These are phyloP conservation scores for Magnaporthales sp. DNA, from an alignment of 2,329 filamentous ascomycete genomes.

Conservation along the genomic window DNA sequence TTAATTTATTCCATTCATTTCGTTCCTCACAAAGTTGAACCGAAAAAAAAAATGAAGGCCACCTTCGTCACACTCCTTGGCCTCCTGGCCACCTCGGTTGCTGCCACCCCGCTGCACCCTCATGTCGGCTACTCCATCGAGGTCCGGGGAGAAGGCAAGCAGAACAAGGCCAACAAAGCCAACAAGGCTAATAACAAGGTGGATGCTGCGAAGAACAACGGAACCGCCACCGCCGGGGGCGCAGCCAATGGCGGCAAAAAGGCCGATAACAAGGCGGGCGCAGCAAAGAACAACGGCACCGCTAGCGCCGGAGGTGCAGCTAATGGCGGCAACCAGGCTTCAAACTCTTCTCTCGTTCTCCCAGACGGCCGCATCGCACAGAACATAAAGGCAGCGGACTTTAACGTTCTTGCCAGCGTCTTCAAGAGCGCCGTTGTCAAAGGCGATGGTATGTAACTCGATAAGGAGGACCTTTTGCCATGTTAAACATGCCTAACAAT, in stretches of 20 bases:
- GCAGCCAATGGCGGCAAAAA: too few relatives aligned
- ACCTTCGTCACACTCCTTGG: background rate
- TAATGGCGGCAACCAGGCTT: background rate
- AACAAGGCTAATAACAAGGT: background rate
- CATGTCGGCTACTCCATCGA: background rate
- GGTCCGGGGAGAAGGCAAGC: background rate
- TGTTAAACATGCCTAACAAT: background rate
- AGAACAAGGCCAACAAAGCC: background rate
- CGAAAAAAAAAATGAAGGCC: background rate
- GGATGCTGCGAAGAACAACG: too few relatives aligned
- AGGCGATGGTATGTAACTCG: background rate
- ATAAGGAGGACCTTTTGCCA: background rate
- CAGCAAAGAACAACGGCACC: background rate
- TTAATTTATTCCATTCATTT: background rate
- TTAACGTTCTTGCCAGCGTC: conserved; percentile 2
- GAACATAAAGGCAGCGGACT: background rate
- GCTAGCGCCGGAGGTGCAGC: background rate
- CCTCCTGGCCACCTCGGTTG: conserved; percentile 1
- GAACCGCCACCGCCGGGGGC: background rate
- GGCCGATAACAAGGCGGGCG: too few relatives aligned
- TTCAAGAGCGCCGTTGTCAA: conserved; percentile 6
- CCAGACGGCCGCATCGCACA: conserved; percentile 2
- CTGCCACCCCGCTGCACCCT: background rate
- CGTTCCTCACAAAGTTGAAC: background rate
- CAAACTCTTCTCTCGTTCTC: background rate